Conservation (phyloP, 2,329 filamentous ascomycete species). For the Xylariaceae sp. region DNA sequence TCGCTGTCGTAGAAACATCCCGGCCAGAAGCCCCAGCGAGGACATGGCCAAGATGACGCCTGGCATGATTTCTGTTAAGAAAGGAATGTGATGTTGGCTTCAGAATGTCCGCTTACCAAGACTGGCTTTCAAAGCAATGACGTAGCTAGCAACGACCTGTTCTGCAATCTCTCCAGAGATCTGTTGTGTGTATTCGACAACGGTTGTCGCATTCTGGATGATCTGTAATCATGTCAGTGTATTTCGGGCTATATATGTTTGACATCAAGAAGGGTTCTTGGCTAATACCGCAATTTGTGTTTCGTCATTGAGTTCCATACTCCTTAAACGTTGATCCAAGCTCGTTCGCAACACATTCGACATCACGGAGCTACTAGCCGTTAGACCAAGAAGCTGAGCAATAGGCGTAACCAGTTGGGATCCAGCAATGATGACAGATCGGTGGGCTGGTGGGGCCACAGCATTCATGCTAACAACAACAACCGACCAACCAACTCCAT, state of each 20-base stretch:
- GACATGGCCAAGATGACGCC: not conserved
- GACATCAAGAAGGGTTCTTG: slow-evolving; percentile 4
- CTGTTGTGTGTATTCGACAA: slow-evolving; percentile 38
- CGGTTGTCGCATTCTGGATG: slow-evolving; percentile 38
- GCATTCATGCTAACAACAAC: slow-evolving; percentile 50
- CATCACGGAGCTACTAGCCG: slow-evolving; percentile 25
- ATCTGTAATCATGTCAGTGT: slow-evolving; percentile 26
- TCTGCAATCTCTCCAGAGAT: slow-evolving; percentile 4
- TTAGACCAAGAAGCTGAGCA: slow-evolving; percentile 31
- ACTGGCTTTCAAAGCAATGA: slow-evolving; percentile 12
- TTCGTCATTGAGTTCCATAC: slow-evolving; percentile 24
- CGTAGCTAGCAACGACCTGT: slow-evolving; percentile 14
- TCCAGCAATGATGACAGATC: slow-evolving; percentile 48
- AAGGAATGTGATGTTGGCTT: not conserved
- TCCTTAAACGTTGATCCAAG: slow-evolving; percentile 23
- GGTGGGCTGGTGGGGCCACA: slow-evolving; percentile 41
- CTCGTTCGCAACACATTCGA: slow-evolving; percentile 28
- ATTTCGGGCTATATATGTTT: not conserved
- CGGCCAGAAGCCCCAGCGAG: not conserved
- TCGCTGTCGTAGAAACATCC: not conserved
- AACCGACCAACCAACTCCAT: slow-evolving; percentile 35
- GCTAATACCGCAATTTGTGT: slow-evolving; percentile 17
- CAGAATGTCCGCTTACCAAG: slow-evolving; percentile 10
- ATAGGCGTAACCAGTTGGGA: slow-evolving; percentile 45
- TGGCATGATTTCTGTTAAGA: not conserved